These are phyloP conservation scores for Coccomyxa subellipsoidea DNA, from an alignment of 163 green algal species.

Conservation along the genomic window DNA sequence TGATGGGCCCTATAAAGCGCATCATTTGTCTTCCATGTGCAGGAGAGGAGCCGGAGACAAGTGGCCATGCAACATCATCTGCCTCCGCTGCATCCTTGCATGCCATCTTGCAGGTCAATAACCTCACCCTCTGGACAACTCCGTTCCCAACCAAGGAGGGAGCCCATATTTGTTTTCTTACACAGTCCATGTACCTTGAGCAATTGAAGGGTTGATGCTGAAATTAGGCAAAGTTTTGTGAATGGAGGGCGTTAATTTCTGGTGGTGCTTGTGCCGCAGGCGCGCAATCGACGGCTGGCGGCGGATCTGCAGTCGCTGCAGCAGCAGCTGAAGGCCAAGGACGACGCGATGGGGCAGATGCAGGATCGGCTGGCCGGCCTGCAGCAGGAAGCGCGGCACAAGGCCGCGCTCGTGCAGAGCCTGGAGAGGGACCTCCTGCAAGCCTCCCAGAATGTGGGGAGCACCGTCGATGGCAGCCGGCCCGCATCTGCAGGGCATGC, in stretches of 20 bases:
- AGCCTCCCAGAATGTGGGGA: neutral
- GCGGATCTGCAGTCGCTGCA: neutral
- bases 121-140: too few species aligned
- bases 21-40: neutral
- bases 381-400: neutral
- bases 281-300: neutral
- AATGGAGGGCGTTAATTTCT: neutral
- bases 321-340: neutral
- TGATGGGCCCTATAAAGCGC: too few species aligned
- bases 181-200: too few species aligned
- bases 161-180: too few species aligned
- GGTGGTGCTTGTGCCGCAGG: neutral
- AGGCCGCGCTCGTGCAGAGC: neutral
- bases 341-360: neutral
- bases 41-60: neutral
- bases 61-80: neutral
- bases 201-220: too few species aligned
- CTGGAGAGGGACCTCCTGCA: neutral
- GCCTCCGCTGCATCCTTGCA: neutral
- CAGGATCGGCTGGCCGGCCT: neutral
- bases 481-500: neutral
- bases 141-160: too few species aligned
- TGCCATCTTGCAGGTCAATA: neutral
- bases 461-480: neutral
- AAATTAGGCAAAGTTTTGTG: too few species aligned